Evolutionary conservation across 805 yeast species (phyloP), one percentile per base, ranked within the genome.

Genomic region (Brettanomyces custersianus): DNA sequence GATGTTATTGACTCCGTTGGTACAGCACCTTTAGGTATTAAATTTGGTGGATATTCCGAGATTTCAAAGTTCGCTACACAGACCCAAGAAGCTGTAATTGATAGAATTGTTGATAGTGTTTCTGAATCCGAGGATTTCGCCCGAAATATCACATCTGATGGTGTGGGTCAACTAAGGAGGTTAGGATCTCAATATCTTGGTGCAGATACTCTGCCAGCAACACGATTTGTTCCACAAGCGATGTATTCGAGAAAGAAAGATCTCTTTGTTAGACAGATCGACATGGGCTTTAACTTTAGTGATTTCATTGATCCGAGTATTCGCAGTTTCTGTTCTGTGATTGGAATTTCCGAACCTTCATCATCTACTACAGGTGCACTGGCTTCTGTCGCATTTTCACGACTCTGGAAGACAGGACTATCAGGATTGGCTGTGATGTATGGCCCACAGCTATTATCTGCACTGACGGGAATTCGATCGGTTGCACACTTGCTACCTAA

Each of bases 211-310:
- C 62, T 75, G 34, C 62, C 72, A 20, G 80, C 77, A 35, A 72
- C 77, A 35, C 68, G 67, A 7, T 85, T 85, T 54, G 71, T 80
- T 39, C 70, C 81, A 8, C 77, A 75, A 20, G 69, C 81, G 27
- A 92, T 92, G 97, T 90, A 87, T 49, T 74, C 86, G 2, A 75
- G 86, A 45, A 68, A 69, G 39, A 72, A 68, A 27, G 95, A 92
- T 48, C 55, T 68, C 4, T 57, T 77, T 23, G 65, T 72, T 24
- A 72, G 79, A 42, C 66, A 70, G 27, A 63, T 88, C 20, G 66
- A 72, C 33, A 74, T 74, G 19, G 68, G 72, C 16, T 66, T 90
- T 18, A 74, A 80, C 10, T 28, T 83, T 4, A 36, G 65, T n/a
- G 96, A 92, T 59, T 77, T 87, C 46, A 65, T 88, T 50, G 94